Evolutionary conservation across 139 green algal genomes (phyloP).

Genomic region (Penium margaritaceum): DNA sequence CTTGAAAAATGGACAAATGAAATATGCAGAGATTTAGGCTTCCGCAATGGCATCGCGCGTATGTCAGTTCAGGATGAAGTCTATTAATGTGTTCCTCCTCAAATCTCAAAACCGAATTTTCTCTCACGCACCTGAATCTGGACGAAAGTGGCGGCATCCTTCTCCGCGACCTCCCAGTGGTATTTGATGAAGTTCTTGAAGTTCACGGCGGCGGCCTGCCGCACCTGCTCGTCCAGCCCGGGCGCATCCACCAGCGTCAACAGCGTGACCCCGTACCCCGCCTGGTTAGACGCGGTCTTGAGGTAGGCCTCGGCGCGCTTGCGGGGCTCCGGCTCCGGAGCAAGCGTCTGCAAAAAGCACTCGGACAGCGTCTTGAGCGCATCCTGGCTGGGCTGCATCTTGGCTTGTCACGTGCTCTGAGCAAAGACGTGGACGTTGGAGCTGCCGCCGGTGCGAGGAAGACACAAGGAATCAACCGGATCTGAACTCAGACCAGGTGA

Average conservation of each 20-base stretch:
- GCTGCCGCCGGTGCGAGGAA: no score
- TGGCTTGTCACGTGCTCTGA: no score
- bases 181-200: slow-evolving; percentile 96
- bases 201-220: slow-evolving; percentile 81
- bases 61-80: no score
- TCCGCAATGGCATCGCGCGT: no score
- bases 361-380: slow-evolving; percentile 13
- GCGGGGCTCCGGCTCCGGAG: slow-evolving; percentile 59
- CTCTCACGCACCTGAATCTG: slow-evolving; percentile 18
- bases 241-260: slow-evolving; percentile 29
- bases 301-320: slow-evolving; percentile 72
- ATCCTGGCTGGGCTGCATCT: slow-evolving; percentile 26
- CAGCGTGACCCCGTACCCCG: slow-evolving; percentile 65
- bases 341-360: slow-evolving; percentile 57
- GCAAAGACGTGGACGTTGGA: no score
- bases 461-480: no score
- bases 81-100: no score
- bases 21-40: no score
- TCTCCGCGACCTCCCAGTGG: slow-evolving; percentile 59
- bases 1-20: no score
- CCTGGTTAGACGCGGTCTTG: slow-evolving; percentile 56
- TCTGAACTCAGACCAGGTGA: no score
- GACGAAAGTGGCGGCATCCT: not conserved
- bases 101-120: no score
- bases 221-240: slow-evolving; percentile 54